These are phyloP conservation scores for Aspergillus indologenus DNA, from an alignment of 495 filamentous ascomycete species.

Conservation along the genomic window DNA sequence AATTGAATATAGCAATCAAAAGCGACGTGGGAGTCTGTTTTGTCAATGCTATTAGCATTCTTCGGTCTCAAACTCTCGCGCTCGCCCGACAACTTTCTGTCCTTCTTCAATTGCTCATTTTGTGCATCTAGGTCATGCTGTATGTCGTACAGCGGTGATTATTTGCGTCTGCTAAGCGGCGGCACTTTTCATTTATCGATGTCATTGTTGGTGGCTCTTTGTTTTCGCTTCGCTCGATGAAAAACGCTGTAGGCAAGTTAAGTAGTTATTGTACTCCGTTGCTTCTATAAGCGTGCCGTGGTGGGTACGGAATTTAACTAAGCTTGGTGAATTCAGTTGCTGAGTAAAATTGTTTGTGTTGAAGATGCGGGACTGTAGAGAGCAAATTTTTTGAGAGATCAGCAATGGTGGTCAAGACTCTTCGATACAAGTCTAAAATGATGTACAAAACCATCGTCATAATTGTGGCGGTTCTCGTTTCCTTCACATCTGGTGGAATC, in stretches of 20 bases:
- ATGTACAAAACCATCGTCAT: background rate
- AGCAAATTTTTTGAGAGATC: too few species aligned
- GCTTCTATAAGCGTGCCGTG: background rate
- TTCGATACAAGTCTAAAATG: background rate
- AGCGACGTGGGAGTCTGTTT: background rate
- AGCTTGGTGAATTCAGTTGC: background rate
- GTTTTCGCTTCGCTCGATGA: background rate
- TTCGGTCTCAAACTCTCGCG: background rate
- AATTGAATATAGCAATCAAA: background rate
- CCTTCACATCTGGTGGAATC: background rate
- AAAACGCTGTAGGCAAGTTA: background rate
- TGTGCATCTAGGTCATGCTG: background rate
- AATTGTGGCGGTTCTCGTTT: background rate
- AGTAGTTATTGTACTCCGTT: background rate
- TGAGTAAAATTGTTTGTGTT: background rate
- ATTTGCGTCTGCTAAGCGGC: background rate
- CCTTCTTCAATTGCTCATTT: background rate
- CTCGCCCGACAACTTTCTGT: background rate
- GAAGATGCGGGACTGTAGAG: too few species aligned
- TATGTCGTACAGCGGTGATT: background rate
- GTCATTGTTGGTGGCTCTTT: background rate
- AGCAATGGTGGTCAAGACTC: too few species aligned
- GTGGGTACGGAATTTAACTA: background rate
- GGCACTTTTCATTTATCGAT: background rate
- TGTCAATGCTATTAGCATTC: background rate